A percentile compares a stretch with the other conserved stretches of the same genome.
Evolutionary conservation across 2,329 filamentous ascomycete species (phyloP).

Genomic region (Pezicula radicicola): DNA sequence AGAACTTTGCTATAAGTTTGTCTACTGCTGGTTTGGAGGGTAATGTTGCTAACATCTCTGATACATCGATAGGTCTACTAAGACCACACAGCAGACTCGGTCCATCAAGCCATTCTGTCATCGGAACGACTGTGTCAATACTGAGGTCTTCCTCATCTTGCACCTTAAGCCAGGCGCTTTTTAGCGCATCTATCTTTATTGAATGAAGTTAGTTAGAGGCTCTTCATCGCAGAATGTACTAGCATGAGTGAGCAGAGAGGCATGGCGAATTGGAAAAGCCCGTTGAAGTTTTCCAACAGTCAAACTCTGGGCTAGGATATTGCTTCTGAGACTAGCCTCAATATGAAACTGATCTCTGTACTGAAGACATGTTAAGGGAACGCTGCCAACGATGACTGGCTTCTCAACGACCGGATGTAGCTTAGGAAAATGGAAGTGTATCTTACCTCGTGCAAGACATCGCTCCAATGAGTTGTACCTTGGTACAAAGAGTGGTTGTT

Average conservation of each 20-base stretch:
- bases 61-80: slow-evolving; percentile 61
- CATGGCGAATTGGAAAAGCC: not conserved
- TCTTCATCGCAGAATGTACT: no score
- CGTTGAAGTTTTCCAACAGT: not conserved
- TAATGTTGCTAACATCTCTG: slow-evolving; percentile 76
- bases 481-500: slow-evolving; percentile 70
- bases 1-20: slow-evolving; percentile 82
- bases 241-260: not conserved
- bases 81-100: slow-evolving; percentile 75
- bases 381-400: no score
- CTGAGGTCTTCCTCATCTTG: slow-evolving; percentile 68
- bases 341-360: no score
- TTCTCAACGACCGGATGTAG: no score
- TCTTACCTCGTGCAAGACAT: slow-evolving; percentile 64
- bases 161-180: slow-evolving; percentile 74
- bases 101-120: slow-evolving; percentile 43
- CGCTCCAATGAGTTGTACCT: slow-evolving; percentile 78
- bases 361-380: no score
- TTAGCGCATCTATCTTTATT: slow-evolving; percentile 15
- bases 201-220: no score
- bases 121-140: slow-evolving; percentile 60
- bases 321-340: not conserved
- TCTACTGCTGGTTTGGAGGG: slow-evolving; percentile 77
- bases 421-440: no score
- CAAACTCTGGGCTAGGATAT: not conserved